Evolutionary conservation across 2,329 filamentous ascomycete genomes (phyloP), one percentile per base, ranked within the genome.

Genomic region (Drechmeria coniospora): DNA sequence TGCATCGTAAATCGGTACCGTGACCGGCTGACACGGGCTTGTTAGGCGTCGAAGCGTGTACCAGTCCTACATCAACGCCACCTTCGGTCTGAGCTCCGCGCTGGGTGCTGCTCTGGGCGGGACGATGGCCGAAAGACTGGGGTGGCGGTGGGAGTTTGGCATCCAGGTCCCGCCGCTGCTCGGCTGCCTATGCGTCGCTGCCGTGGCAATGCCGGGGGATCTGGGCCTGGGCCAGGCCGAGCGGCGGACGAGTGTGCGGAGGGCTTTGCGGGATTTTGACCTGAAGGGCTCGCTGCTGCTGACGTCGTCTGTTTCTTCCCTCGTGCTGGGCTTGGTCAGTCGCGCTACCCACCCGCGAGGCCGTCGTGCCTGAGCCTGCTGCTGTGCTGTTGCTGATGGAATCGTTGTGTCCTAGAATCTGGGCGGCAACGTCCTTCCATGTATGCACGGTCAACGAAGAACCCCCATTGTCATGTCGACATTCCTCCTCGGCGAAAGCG

Each of bases 71-170:
- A 65, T 79, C 40, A 77, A 79, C 43, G 57, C 78, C 23, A 59
- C 67, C 26, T 79, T 65, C 38, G 75, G 74, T 2, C 33, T 61
- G 10, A 65, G 59, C 0, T 57, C 63, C 3, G 59, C 65, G 6
- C 53, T 70, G 2, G 78, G 79, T 4, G 77, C 76, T 2, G 75
- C 76, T 0, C 57, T 78, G 7, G 78, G 78, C 10, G 77, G 78
- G 1, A 59, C 71, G 27, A 67, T 83, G 42, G 74, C 74, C 12
- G 77, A 82, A 41, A 59, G 56, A 21, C 49, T 83, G 2, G 78
- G 78, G 14, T 83, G 78, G 78, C 58, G 78, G 23, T 79, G 74
- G 72, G 74, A 76, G 30, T 81, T 75, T 43, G 68, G 67, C 28
- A 49, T 74, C 8, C 71, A 76, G 46, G 54, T 75, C 3, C 61